phyloP scores from a whole-genome alignment of 2,329 filamentous ascomycete genomes.

The Beauveria sp. region DNA sequence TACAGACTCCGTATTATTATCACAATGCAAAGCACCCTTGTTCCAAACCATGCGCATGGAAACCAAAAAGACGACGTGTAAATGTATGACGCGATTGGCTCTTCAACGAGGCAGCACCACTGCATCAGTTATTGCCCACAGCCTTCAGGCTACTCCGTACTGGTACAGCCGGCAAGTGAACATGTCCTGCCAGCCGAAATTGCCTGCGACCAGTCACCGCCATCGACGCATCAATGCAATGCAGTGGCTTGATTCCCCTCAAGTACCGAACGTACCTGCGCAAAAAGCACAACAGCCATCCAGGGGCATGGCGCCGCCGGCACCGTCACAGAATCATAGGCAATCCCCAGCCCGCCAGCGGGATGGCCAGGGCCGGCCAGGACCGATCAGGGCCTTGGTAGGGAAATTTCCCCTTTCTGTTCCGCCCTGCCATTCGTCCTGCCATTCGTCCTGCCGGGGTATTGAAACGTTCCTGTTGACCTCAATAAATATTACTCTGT shows the following conservation, averaged over 20 bases:
- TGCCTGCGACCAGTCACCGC: not conserved
- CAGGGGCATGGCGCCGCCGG: not conserved
- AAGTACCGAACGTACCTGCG: not conserved
- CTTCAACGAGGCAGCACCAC: not conserved
- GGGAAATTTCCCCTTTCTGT: too few species aligned
- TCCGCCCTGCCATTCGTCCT: too few species aligned
- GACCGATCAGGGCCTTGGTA: too few species aligned
- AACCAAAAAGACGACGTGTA: not conserved
- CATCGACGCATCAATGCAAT: not conserved
- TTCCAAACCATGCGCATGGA: constrained; percentile 4
- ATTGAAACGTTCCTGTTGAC: too few species aligned
- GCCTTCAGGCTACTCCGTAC: too few species aligned
- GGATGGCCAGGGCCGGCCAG: too few species aligned
- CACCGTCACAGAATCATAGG: too few species aligned
- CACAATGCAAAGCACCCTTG: not conserved
- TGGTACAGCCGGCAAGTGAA: not conserved
- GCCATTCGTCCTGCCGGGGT: too few species aligned
- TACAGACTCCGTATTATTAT: too few species aligned
- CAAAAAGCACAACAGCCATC: not conserved
- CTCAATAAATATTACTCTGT: too few species aligned
- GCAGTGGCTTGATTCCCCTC: not conserved
- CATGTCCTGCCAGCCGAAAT: not conserved
- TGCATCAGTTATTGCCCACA: too few species aligned
- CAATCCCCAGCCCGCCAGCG: too few species aligned
- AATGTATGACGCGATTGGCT: not conserved